Evolutionary conservation across 2,329 filamentous ascomycete genomes (phyloP), one percentile per base, ranked within the genome.

Genomic region (Aureobasidium sp.): DNA sequence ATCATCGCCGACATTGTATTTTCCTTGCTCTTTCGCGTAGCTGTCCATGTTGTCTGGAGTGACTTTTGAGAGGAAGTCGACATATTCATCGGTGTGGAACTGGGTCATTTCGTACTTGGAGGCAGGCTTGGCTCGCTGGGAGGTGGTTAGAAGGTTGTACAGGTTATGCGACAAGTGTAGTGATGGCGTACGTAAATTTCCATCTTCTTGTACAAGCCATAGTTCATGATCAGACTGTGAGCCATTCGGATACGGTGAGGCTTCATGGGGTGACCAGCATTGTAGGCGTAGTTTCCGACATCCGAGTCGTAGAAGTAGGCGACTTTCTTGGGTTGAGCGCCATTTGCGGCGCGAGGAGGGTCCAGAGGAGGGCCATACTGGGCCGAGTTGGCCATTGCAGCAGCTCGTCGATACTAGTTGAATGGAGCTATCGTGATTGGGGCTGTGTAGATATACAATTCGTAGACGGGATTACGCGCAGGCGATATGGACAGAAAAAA

Each of bases 221-320:
- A 88, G 72, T 88, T 88, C 85, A 88, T 88, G 65, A 88, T 85
- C 70, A 88, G 74, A 65, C 85, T 79, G 67, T 79, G 76, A 41
- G 76, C 84, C 81, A 89, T 86, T 67, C 86, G 80, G 75, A 89
- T 88, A 65, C 86, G 78, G 70, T 84, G 83, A 41, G 84, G 83
- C 73, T 86, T 86, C 84, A 87, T 87, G 36, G 85, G 83, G 75
- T 81, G 84, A n/a, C 82, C 83, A 13, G 83, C 81, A 62, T 96
- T 91, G 72, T 97, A 97, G 73, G 93, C 92, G 79, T 97, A 97
- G 76, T 97, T 97, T 66, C 93, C 93, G 72, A 97, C 94, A 77
- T 97, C 93, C 3, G 90, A 95, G 73, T 97, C 93, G 82, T 97
- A 97, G 76, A 97, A 97, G 78, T 97, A 97, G 61, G 93, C 93